Conservation (phyloP, 2,329 filamentous ascomycete genomes). For the Chrysoporthe puriensis region DNA sequence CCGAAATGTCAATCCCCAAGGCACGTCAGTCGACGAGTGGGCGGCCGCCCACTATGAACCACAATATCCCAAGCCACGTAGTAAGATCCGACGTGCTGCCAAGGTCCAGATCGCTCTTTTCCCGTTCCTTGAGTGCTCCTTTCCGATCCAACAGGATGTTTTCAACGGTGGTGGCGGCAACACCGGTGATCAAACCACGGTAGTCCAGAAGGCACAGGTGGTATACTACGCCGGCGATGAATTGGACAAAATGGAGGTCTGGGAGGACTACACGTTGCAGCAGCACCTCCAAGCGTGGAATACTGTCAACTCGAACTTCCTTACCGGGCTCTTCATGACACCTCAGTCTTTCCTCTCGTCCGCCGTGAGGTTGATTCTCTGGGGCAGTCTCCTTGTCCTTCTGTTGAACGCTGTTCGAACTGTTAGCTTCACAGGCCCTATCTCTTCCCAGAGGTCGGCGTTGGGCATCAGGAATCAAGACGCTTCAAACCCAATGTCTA, state of each 20-base stretch:
- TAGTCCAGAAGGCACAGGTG: conserved; percentile 34
- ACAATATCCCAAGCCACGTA: conserved; percentile 7
- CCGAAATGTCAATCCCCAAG: not conserved
- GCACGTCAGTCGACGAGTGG: not conserved
- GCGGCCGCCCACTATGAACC: not conserved
- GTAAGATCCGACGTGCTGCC: conserved; percentile 28
- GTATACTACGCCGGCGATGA: conserved; percentile 39
- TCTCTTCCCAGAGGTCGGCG: no score
- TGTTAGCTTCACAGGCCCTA: not conserved
- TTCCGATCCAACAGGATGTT: conserved; percentile 25
- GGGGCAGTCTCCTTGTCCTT: not conserved
- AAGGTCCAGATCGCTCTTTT: conserved; percentile 40
- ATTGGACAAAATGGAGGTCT: conserved; percentile 13
- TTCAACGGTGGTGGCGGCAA: conserved; percentile 26
- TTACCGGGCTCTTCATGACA: not conserved
- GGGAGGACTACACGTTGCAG: conserved; percentile 23
- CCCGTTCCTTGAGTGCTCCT: conserved; percentile 37
- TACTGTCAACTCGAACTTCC: not conserved
- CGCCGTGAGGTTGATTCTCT: not conserved
- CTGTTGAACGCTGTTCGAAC: not conserved
- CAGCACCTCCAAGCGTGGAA: conserved; percentile 16
- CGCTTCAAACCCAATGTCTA: not conserved
- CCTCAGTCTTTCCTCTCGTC: not conserved
- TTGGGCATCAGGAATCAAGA: not conserved
- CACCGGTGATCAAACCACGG: conserved; percentile 31